phyloP scores from a whole-genome alignment of 139 green algal genomes.

The Chlorella sp. region DNA sequence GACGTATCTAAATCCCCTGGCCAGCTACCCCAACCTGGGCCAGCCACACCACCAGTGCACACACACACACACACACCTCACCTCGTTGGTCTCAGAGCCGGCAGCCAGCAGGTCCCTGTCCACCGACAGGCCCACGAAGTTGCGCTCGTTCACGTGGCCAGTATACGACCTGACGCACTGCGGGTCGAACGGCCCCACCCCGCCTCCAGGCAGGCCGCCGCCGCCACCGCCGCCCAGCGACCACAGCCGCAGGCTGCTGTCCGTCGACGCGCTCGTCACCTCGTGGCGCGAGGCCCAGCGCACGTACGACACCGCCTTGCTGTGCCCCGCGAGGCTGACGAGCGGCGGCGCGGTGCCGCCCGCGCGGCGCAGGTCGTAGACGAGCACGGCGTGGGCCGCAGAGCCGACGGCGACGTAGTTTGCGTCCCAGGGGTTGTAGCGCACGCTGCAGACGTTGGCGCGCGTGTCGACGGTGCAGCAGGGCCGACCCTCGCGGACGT shows the following conservation, averaged over 20 bases:
- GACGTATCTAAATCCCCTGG: no score
- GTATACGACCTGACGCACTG: conserved; percentile 14
- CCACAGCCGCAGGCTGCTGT: conserved; percentile 78
- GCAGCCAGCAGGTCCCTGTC: conserved; percentile 28
- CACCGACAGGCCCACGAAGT: conserved; percentile 87
- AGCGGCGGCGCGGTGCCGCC: conserved; percentile 7
- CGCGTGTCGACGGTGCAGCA: conserved; percentile 49
- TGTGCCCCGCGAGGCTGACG: background rate
- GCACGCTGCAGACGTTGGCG: conserved; percentile 85
- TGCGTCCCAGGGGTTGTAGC: conserved; percentile 54
- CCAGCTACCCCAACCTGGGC: no score
- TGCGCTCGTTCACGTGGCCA: conserved; percentile 91
- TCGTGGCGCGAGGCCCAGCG: conserved; percentile 54
- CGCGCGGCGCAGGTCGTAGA: conserved; percentile 32
- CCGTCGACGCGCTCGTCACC: conserved; percentile 74
- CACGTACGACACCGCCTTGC: conserved; percentile 85
- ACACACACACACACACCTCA: conserved; percentile 7
- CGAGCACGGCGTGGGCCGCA: conserved; percentile 47
- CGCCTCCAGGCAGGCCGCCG: background rate
- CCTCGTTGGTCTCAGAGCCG: conserved; percentile 66
- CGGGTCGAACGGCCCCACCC: background rate
- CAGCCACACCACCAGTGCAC: no score
- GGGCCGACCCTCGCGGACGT: conserved; percentile 1
- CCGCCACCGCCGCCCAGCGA: background rate
- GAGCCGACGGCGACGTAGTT: conserved; percentile 77